Percentiles rank a stretch among this genome's conserved stretches.
Conservation (phyloP, 2,329 filamentous ascomycete genomes). For the Scedosporium boydii region DNA sequence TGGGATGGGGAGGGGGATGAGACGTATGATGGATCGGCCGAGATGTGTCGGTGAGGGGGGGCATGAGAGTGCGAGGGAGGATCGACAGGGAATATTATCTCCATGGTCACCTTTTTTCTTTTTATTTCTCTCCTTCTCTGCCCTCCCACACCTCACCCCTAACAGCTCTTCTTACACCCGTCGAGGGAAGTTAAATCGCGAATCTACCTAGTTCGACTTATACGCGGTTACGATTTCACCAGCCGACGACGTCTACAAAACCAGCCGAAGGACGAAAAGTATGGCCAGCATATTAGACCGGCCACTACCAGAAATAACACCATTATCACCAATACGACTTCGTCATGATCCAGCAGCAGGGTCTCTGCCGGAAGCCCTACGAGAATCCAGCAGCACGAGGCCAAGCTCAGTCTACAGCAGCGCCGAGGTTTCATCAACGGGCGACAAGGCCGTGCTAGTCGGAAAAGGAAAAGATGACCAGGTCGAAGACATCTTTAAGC, state of each 20-base stretch:
- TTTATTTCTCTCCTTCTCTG: too few relatives aligned
- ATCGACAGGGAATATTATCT: neutral
- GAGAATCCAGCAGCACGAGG: neutral
- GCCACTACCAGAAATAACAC: neutral
- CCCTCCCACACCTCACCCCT: too few relatives aligned
- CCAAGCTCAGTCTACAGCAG: neutral
- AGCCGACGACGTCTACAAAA: neutral
- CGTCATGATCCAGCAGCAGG: neutral
- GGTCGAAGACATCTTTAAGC: slow-evolving; percentile 26
- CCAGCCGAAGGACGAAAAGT: neutral
- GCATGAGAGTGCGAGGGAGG: neutral
- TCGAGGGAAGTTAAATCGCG: too few relatives aligned
- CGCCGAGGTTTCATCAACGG: slow-evolving; percentile 9
- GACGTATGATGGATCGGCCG: neutral
- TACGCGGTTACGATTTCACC: neutral
- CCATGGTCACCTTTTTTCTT: neutral
- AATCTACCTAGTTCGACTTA: neutral
- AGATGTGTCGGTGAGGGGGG: too few relatives aligned
- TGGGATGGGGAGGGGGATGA: neutral
- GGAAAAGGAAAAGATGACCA: slow-evolving; percentile 16
- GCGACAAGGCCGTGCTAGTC: slow-evolving; percentile 8
- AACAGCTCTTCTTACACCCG: too few relatives aligned
- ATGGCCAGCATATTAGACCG: neutral
- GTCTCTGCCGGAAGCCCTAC: neutral
- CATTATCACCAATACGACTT: neutral